Evolutionary conservation across 192 early-diverging fungal genomes (phyloP), one percentile per base, ranked within the genome.

Genomic region (Podila epigama): DNA sequence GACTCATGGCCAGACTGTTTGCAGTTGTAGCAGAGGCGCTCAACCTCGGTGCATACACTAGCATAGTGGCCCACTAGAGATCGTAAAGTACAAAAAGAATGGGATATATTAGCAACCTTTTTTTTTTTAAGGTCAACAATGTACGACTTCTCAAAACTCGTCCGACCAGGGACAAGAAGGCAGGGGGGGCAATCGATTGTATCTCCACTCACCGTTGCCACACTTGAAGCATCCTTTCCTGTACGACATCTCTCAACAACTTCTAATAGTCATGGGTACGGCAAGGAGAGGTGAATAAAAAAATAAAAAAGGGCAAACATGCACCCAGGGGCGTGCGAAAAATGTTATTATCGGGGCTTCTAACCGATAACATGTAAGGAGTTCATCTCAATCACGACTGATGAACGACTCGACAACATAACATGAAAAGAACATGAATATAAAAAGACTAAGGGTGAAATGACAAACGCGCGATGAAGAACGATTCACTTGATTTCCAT

Each of bases 21-120:
- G 57, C 86, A 87, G 61, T 85, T 87, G 59, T 87, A 87, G 55
- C 86, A 87, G n/a, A 87, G 75, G 34, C 79, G 75, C 53, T 87
- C 84, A 18, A 79, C 55, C 51, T 82, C 82, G 15, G 82, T 79
- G 50, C 86, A 87, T 27, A 66, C 71, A 33, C 70, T 82, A 28
- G 84, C 86, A 60, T 79, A 82, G 48, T 88, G 86, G 27, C 86
- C 84, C 52, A 80, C 86, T 88, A 57, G 44, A 36, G 18, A 15
- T 40, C 9, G 36, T 25, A 44, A 56, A 42, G 22, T 22, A 34
- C 12, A 35, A 53, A 48, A 50, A 18, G 7, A 53, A 15, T n/a
- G n/a, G n/a, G n/a, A n/a, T n/a, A n/a, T n/a, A n/a, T n/a, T n/a
- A n/a, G n/a, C n/a, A n/a, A n/a, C n/a, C n/a, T n/a, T n/a, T n/a